Percentiles rank a stretch among this genome's conserved stretches.
Conservation (phyloP, 257 asterid genomes). For the Pogostemon cablin region DNA sequence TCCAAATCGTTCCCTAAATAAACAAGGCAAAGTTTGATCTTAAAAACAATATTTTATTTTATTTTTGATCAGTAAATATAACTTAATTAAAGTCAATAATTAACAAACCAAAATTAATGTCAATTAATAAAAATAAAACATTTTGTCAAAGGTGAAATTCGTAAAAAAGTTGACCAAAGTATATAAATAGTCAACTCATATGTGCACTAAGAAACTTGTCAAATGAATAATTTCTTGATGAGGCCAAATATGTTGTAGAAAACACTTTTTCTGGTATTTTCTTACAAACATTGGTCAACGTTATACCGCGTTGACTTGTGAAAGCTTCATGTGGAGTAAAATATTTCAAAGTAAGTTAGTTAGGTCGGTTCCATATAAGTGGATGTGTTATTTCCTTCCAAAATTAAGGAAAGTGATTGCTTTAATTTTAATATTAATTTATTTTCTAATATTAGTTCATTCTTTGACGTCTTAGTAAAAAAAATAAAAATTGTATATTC, state of each 20-base stretch:
- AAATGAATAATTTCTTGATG: background rate
- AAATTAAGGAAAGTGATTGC: slow-evolving; percentile 19
- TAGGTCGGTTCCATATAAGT: slow-evolving; percentile 37
- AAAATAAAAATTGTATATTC: too few species aligned
- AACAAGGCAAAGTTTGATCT: too few species aligned
- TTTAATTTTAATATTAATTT: background rate
- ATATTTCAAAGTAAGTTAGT: slow-evolving; percentile 39
- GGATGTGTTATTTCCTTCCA: slow-evolving; percentile 18
- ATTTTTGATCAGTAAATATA: too few species aligned
- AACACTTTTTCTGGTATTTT: slow-evolving; percentile 36
- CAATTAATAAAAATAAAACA: background rate
- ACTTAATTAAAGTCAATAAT: too few species aligned
- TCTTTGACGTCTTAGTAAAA: too few species aligned
- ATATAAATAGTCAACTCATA: slow-evolving; percentile 24
- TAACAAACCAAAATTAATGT: background rate
- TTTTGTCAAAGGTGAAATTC: slow-evolving; percentile 14
- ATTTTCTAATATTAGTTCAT: too few species aligned
- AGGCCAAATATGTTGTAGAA: slow-evolving; percentile 17
- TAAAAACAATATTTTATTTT: too few species aligned
- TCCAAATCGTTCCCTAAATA: too few species aligned
- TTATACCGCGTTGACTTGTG: slow-evolving; percentile 41
- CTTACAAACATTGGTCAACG: slow-evolving; percentile 24
- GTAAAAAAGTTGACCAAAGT: slow-evolving; percentile 25
- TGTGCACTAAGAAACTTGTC: slow-evolving; percentile 14
- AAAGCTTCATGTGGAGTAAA: background rate